phyloP scores from a whole-genome alignment of 2,329 filamentous ascomycete species.

The Sporothrix luriei region DNA sequence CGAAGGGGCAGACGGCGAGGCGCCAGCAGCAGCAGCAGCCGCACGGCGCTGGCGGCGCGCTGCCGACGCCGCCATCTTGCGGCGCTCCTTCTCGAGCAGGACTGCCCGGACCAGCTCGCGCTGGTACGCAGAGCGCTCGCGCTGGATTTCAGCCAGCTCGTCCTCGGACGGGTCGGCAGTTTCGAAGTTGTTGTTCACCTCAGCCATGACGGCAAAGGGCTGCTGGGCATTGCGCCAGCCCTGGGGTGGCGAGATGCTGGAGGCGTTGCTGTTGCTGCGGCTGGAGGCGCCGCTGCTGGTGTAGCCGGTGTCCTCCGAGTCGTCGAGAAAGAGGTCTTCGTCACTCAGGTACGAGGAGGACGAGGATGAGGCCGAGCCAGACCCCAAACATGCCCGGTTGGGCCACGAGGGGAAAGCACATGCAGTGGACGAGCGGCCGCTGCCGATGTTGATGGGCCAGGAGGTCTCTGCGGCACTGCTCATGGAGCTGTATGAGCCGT shows the following conservation, averaged over 20 bases:
- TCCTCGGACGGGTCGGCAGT: slow-evolving; percentile 48
- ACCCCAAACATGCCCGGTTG: slow-evolving; percentile 54
- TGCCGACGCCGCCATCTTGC: slow-evolving; percentile 46
- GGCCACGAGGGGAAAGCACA: slow-evolving; percentile 65
- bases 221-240: slow-evolving; percentile 32
- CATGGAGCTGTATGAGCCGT: slow-evolving; percentile 55
- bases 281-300: slow-evolving; percentile 48
- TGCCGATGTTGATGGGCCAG: slow-evolving; percentile 52
- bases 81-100: slow-evolving; percentile 58
- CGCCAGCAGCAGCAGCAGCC: slow-evolving; percentile 3
- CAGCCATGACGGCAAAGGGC: slow-evolving; percentile 35
- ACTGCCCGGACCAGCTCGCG: slow-evolving; percentile 56
- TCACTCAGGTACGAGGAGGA: slow-evolving; percentile 62
- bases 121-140: slow-evolving; percentile 55
- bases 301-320: slow-evolving; percentile 56
- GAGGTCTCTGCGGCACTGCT: slow-evolving; percentile 44
- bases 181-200: slow-evolving; percentile 29
- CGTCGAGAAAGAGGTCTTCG: slow-evolving; percentile 63
- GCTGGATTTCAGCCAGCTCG: slow-evolving; percentile 55
- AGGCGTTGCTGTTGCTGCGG: slow-evolving; percentile 51
- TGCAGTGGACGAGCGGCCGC: slow-evolving; percentile 44
- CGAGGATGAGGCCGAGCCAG: slow-evolving; percentile 28
- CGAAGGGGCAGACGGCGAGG: slow-evolving; percentile 20
- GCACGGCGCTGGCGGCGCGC: slow-evolving; percentile 43
- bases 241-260: slow-evolving; percentile 47